Base-by-base conservation (phyloP, 2,329 filamentous ascomycete species). In the Aciculosporium take region DNA sequence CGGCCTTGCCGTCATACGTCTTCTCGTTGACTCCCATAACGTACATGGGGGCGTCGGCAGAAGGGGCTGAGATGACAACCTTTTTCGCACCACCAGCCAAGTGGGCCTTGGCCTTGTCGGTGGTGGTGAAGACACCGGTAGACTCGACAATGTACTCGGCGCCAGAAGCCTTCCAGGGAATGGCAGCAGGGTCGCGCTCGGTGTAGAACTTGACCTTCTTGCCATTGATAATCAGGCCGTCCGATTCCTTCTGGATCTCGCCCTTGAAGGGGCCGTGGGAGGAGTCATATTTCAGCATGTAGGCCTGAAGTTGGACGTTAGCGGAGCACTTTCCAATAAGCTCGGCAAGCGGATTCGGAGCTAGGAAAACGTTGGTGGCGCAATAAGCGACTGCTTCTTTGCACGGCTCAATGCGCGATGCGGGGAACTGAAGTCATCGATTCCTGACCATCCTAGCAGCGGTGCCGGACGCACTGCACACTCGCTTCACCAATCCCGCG, bases 281-380 rank as follows among this genome's bases (percentile, higher is more conserved):
- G 58, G 84, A 87, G 76, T 98, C 91, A 68, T 96, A 96, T 77
- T 94, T 93, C 72, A 98, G 83, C 91, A 96, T 96, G 81, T 96
- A 96, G 64, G 84, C 85, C 87, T 94, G 23, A 15, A 20, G n/a
- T 4, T 13, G 5, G 13, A 37, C n/a, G 15, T 45, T 25, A 31
- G 41, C 41, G 34, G 39, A 43, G 9, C 13, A 7, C 13, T 34
- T 34, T 8, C 7, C 30, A 32, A 34, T 35, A 30, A 42, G 23
- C 18, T 15, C 9, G 23, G 4, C 30, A 20, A n/a, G 20, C 41
- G 25, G 43, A 43, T 45, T 8, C 20, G 7, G 29, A 25, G 20
- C 13, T 1, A 24, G 18, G 25, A 24, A 6, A 3, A 35, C 15
- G 9, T 15, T 12, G 13, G 31, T 21, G 29, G 20, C 2, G 30